Conservation (phyloP, 345 rosid species). For the Sapria himalayana region DNA sequence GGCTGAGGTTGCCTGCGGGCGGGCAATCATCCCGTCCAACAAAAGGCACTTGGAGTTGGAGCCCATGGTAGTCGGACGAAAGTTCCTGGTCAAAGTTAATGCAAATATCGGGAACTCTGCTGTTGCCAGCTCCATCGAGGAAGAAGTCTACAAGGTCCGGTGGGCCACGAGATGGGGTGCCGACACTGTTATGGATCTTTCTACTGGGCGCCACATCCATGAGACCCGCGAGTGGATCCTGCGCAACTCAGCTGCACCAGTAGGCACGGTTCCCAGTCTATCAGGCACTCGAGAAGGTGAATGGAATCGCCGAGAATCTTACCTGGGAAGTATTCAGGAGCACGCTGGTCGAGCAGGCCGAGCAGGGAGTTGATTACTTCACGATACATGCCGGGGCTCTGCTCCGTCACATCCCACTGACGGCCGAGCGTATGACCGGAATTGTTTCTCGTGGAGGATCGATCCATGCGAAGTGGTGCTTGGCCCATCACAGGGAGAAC, state of each 20-base stretch:
- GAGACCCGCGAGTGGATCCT: conserved; percentile 96
- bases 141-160: conserved; percentile 95
- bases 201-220: conserved; percentile 94
- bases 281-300: conserved; percentile 91
- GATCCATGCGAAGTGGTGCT: conserved; percentile 96
- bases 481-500: conserved; percentile 87
- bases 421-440: conserved; percentile 92
- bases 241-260: conserved; percentile 87
- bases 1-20: conserved; percentile 90
- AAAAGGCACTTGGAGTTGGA: conserved; percentile 87
- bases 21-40: conserved; percentile 97
- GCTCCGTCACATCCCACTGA: conserved; percentile 76
- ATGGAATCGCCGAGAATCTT: conserved; percentile 84
- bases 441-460: conserved; percentile 96
- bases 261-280: conserved; percentile 94
- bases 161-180: conserved; percentile 99
- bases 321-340: conserved; percentile 88
- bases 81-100: conserved; percentile 89
- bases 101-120: conserved; percentile 96
- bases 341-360: conserved; percentile 87
- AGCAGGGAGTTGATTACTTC: conserved; percentile 97
- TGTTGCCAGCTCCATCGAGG: conserved; percentile 92
- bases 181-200: conserved; percentile 95
- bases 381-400: conserved; percentile 93
- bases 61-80: conserved; percentile 90